Percentiles rank a stretch among this genome's conserved stretches.
These are phyloP conservation scores for Populus hybrid DNA, from an alignment of 441 rosid genomes.

Conservation along the genomic window DNA sequence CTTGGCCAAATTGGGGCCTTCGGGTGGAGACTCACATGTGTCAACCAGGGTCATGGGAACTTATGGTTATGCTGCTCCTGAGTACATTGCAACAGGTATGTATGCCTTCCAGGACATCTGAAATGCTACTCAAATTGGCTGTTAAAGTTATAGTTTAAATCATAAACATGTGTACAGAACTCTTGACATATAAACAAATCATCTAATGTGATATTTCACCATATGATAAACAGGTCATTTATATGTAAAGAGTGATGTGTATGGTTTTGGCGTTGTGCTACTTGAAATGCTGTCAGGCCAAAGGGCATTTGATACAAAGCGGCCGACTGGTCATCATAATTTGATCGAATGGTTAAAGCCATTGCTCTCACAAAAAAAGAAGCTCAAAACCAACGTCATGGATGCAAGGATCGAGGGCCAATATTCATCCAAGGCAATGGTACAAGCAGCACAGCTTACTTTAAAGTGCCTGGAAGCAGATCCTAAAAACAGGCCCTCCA, in stretches of 20 bases:
- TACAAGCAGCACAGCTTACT: conserved; percentile 57
- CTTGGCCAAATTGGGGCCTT: conserved; percentile 82
- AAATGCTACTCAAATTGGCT: neutral
- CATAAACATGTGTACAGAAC: neutral
- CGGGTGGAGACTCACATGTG: conserved; percentile 75
- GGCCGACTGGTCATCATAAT: conserved; percentile 54
- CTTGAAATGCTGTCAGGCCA: conserved; percentile 72
- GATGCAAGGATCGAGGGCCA: conserved; percentile 65
- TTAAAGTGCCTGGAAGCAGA: conserved; percentile 55
- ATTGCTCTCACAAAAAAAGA: conserved; percentile 43
- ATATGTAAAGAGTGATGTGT: conserved; percentile 86
- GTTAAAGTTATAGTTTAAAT: neutral
- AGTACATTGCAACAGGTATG: conserved; percentile 79
- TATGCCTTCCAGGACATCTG: neutral
- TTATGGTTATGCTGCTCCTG: conserved; percentile 81
- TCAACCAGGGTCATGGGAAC: conserved; percentile 87
- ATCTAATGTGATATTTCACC: conserved; percentile 28
- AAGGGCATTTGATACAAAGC: conserved; percentile 57
- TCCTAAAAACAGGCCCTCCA: conserved; percentile 67
- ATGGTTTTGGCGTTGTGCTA: conserved; percentile 83
- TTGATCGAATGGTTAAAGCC: conserved; percentile 80
- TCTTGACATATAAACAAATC: neutral
- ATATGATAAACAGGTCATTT: conserved; percentile 59
- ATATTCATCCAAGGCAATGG: conserved; percentile 60
- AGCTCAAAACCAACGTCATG: conserved; percentile 44